Evolutionary conservation across 176 grass and related monocot genomes (phyloP), one percentile per base, ranked within the genome.

Genomic region (Lolium multiflorum): DNA sequence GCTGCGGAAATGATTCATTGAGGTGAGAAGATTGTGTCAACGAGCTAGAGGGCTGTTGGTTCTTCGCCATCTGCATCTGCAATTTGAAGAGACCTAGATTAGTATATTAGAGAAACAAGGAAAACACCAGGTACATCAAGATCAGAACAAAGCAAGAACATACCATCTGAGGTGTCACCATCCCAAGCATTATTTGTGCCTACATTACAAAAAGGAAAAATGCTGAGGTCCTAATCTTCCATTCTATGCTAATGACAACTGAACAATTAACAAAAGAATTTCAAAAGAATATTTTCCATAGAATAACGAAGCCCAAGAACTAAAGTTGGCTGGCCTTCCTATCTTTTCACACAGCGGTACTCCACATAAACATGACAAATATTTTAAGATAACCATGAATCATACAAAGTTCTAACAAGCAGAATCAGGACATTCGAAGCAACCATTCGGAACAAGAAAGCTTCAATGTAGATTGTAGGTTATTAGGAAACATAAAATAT

Each of bases 21-120:
- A 87, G 51, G 25, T 87, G 83, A 87, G 91, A 86, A 81, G 89
- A 72, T 50, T 91, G 89, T 68, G 93, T 51, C n/a, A 76, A 79
- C 51, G 81, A 85, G 49, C 46, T 84, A 17, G 83, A 93, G 17
- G 87, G 47, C 13, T 83, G 88, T 82, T 92, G 88, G 82, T 72
- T 89, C 78, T 85, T 97, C 66, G 90, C 87, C 89, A 99, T 97
- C 89, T 99, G 97, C 92, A 99, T 99, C 97, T 94, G 89, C 84
- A 82, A 81, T 77, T 85, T 84, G 54, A 57, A 57, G 11, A 82
- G 80, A 62, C 48, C 83, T 85, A 61, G 35, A 74, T 87, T 76
- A 86, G 51, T 68, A 94, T 76, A 52, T 26, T 59, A 79, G 25
- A 41, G 31, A 89, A 12, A 59, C 24, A 54, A 67, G 80, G 15